Evolutionary conservation across 768 basidiomycete species (phyloP).

Genomic region (Nidularia pulvinata): DNA sequence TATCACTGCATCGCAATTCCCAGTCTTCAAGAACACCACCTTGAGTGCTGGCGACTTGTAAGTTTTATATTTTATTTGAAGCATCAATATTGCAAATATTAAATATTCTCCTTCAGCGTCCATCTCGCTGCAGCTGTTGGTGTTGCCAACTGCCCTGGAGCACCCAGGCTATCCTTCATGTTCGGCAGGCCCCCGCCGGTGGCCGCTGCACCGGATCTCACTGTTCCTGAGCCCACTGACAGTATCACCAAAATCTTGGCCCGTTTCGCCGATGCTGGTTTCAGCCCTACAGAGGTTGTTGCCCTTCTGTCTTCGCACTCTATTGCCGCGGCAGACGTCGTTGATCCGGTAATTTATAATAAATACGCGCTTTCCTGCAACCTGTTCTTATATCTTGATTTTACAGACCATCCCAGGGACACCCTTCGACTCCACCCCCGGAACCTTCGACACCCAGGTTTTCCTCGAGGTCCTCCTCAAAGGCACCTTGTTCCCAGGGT

Average conservation of each 20-base stretch:
- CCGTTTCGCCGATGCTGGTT: slow-evolving; percentile 22
- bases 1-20: slow-evolving; percentile 9
- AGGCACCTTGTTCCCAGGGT: slow-evolving; percentile 15
- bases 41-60: slow-evolving; percentile 18
- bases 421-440: slow-evolving; percentile 27
- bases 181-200: slow-evolving; percentile 20
- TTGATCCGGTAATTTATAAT: no score
- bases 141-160: slow-evolving; percentile 30
- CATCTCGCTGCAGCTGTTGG: slow-evolving; percentile 22
- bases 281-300: slow-evolving; percentile 16
- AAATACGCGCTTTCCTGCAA: no score
- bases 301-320: slow-evolving; percentile 19
- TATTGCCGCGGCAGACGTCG: slow-evolving; percentile 14
- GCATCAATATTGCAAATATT: neutral
- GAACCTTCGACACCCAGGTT: slow-evolving; percentile 23
- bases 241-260: slow-evolving; percentile 16
- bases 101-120: slow-evolving; percentile 5
- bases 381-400: neutral
- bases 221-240: slow-evolving; percentile 18
- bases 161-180: slow-evolving; percentile 25
- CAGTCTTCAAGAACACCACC: slow-evolving; percentile 10
- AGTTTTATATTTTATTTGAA: neutral
- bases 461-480: slow-evolving; percentile 30
- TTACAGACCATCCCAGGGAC: slow-evolving; percentile 16
- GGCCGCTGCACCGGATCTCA: slow-evolving; percentile 15